phyloP scores from a whole-genome alignment of 2,329 filamentous ascomycete genomes.

The Pseudovirgaria hyperparasitica region DNA sequence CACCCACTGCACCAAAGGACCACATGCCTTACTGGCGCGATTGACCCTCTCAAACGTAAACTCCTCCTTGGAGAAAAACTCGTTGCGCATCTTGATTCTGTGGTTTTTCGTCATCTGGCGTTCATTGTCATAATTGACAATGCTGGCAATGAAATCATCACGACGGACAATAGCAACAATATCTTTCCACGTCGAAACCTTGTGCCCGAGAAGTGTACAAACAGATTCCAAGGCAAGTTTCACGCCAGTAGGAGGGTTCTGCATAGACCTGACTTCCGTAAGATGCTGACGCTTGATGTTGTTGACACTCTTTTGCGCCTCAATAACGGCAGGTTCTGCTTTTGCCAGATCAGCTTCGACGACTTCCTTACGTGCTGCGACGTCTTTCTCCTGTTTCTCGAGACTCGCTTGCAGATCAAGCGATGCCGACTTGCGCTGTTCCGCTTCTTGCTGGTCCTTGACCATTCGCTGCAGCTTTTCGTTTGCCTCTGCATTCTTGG shows the following conservation, averaged over 20 bases:
- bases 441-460: slow-evolving; percentile 85
- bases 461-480: slow-evolving; percentile 97
- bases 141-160: slow-evolving; percentile 96
- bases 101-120: slow-evolving; percentile 78
- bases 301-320: slow-evolving; percentile 90
- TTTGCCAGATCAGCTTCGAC: slow-evolving; percentile 78
- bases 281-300: slow-evolving; percentile 97
- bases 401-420: slow-evolving; percentile 78
- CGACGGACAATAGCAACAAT: slow-evolving; percentile 79
- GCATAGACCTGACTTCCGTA: slow-evolving; percentile 95
- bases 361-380: slow-evolving; percentile 68
- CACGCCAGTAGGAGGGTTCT: slow-evolving; percentile 80
- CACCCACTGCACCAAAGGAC: slow-evolving; percentile 94
- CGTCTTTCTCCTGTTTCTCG: slow-evolving; percentile 80
- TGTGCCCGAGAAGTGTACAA: slow-evolving; percentile 85
- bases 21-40: slow-evolving; percentile 91
- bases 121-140: slow-evolving; percentile 94
- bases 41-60: slow-evolving; percentile 96
- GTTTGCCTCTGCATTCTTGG: slow-evolving; percentile 89
- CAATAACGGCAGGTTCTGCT: slow-evolving; percentile 84
- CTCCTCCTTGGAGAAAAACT: slow-evolving; percentile 84
- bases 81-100: slow-evolving; percentile 78
- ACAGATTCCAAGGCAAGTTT: slow-evolving; percentile 91
- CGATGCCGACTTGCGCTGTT: slow-evolving; percentile 78
- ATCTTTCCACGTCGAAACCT: slow-evolving; percentile 78